Conservation (phyloP, 2,329 filamentous ascomycete species). For the Leptosphaerulina australis region DNA sequence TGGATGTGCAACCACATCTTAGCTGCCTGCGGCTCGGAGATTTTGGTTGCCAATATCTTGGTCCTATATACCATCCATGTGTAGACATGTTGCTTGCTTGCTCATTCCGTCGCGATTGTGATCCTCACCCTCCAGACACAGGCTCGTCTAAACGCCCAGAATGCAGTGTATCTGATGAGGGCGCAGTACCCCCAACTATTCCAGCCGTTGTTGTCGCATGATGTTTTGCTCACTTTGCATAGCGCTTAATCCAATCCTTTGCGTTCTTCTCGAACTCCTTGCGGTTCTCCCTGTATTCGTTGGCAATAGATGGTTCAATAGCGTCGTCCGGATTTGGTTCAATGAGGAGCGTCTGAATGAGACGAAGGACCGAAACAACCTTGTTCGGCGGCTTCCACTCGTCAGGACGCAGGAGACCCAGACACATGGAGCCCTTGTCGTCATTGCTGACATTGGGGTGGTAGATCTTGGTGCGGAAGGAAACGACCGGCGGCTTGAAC, state of each 20-base stretch:
- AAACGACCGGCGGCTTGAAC: constrained; percentile 82
- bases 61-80: constrained; percentile 3
- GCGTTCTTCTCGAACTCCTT: constrained; percentile 76
- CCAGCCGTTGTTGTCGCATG: constrained; percentile 12
- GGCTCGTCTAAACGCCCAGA: constrained; percentile 42
- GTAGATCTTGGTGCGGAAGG: constrained; percentile 89
- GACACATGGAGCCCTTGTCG: constrained; percentile 80
- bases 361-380: constrained; percentile 75
- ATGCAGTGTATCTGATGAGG: constrained; percentile 29
- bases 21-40: constrained; percentile 10
- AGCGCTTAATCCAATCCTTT: constrained; percentile 73
- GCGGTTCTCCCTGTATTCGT: constrained; percentile 75
- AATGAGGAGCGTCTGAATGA: constrained; percentile 73
- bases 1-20: neutral
- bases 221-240: constrained; percentile 59
- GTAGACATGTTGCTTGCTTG: constrained; percentile 6
- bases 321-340: constrained; percentile 90
- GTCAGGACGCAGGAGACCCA: constrained; percentile 80
- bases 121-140: constrained; percentile 23
- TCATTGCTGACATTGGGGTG: constrained; percentile 95
- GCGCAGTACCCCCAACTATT: neutral
- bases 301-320: constrained; percentile 83
- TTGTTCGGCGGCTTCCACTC: constrained; percentile 91
- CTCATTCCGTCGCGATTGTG: constrained; percentile 1
- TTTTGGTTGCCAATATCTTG: constrained; percentile 2